Percentiles rank a stretch among this genome's conserved stretches.
phyloP scores from a whole-genome alignment of 768 basidiomycete genomes.

The Lyophyllum atratum region DNA sequence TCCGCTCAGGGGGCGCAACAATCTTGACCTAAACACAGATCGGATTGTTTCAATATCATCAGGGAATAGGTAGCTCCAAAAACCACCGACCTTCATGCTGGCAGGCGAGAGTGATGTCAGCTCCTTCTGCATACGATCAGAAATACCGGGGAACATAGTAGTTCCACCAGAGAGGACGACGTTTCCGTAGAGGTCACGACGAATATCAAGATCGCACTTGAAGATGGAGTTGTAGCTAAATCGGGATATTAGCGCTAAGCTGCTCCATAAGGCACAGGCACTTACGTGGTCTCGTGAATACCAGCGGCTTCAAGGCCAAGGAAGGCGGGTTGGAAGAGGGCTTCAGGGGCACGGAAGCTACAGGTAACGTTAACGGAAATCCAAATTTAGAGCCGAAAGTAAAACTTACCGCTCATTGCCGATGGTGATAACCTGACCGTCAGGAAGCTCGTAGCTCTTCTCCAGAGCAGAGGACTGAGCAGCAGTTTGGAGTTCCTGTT shows the following conservation, averaged over 20 bases:
- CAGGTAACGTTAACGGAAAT: constrained; percentile 55
- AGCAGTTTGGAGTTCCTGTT: constrained; percentile 90
- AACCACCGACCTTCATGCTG: constrained; percentile 75
- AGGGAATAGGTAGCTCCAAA: neutral
- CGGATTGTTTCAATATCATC: constrained; percentile 6
- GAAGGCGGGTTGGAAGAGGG: constrained; percentile 92
- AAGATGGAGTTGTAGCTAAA: constrained; percentile 81
- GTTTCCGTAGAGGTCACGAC: constrained; percentile 80
- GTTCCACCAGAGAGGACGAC: constrained; percentile 88
- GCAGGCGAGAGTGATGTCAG: constrained; percentile 81
- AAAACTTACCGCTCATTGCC: constrained; percentile 86
- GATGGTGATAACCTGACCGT: constrained; percentile 95
- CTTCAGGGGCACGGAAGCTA: constrained; percentile 91
- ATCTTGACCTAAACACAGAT: constrained; percentile 68
- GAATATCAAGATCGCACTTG: constrained; percentile 86
- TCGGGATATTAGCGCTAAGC: neutral
- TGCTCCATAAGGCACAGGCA: constrained; percentile 5
- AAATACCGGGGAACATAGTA: constrained; percentile 96
- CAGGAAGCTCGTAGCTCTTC: constrained; percentile 90
- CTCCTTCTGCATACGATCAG: constrained; percentile 96
- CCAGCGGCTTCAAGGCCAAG: constrained; percentile 87
- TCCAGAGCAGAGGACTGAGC: constrained; percentile 87
- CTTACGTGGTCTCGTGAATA: constrained; percentile 87
- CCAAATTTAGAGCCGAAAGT: constrained; percentile 49
- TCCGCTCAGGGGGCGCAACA: constrained; percentile 90